A percentile compares a stretch with the other conserved stretches of the same genome.
phyloP scores from a whole-genome alignment of 2,329 filamentous ascomycete genomes.

The Exophiala bonariae region DNA sequence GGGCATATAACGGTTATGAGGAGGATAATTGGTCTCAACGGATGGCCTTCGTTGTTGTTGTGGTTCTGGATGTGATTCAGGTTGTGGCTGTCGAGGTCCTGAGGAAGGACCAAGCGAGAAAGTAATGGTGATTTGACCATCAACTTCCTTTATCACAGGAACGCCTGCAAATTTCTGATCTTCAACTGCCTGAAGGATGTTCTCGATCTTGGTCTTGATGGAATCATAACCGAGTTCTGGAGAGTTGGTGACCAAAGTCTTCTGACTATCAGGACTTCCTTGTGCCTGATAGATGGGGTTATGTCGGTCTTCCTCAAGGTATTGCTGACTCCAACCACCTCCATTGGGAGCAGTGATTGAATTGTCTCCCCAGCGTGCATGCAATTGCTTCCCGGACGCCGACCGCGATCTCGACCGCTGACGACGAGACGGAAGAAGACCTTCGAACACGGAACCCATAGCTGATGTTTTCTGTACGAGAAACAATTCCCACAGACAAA shows the following conservation, averaged over 20 bases:
- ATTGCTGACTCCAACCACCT: conserved; percentile 40
- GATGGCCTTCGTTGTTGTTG: conserved; percentile 5
- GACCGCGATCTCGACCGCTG: conserved; percentile 19
- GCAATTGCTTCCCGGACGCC: conserved; percentile 27
- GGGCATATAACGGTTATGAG: neutral
- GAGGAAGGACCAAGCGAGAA: conserved; percentile 14
- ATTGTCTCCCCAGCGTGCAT: conserved; percentile 42
- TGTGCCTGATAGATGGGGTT: conserved; percentile 11
- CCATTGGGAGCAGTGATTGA: conserved; percentile 41
- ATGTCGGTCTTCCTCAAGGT: conserved; percentile 14
- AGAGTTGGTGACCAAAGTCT: conserved; percentile 21
- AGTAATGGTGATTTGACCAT: conserved; percentile 21
- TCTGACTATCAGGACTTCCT: conserved; percentile 23
- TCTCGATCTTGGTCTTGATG: conserved; percentile 3
- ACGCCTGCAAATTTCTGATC: neutral
- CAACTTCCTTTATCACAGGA: conserved; percentile 16
- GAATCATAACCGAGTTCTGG: conserved; percentile 12
- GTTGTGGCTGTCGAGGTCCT: conserved; percentile 23
- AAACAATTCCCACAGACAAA: neutral
- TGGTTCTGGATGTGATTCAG: too few species aligned
- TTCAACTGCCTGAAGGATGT: neutral
- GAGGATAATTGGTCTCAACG: neutral
- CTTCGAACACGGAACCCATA: conserved; percentile 22
- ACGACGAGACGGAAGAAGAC: conserved; percentile 15
- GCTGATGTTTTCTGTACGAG: neutral